Conservation (phyloP, 345 rosid genomes). For the Excoecaria cochinchinensis region DNA sequence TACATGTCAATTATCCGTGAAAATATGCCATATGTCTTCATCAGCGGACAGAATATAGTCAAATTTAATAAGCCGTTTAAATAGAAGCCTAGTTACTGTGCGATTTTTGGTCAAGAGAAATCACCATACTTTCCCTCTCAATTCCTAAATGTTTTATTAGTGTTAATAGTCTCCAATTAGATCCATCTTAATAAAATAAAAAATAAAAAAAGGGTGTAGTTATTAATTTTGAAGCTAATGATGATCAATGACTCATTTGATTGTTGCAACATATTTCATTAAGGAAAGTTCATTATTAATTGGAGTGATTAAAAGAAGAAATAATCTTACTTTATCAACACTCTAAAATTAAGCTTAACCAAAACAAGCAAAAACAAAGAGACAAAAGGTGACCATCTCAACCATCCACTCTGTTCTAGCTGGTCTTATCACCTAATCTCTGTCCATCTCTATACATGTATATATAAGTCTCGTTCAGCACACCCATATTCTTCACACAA, state of each 20-base stretch:
- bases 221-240: too few relatives aligned
- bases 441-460: conserved; percentile 16
- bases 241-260: neutral
- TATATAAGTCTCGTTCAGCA: neutral
- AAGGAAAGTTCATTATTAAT: neutral
- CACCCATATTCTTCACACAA: conserved; percentile 4
- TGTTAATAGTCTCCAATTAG: too few relatives aligned
- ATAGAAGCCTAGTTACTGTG: too few relatives aligned
- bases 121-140: too few relatives aligned
- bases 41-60: too few relatives aligned
- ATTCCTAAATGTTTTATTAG: too few relatives aligned
- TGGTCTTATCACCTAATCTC: conserved; percentile 34
- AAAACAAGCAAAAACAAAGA: conserved; percentile 20
- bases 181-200: too few relatives aligned
- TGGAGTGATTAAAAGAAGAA: conserved; percentile 4
- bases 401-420: neutral
- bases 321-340: conserved; percentile 47
- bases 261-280: neutral
- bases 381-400: conserved; percentile 19
- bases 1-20: too few relatives aligned
- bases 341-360: conserved; percentile 65
- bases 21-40: too few relatives aligned
- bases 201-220: too few relatives aligned
- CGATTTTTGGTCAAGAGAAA: too few relatives aligned
- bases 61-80: too few relatives aligned